Evolutionary conservation across 1,284 basidiomycete genomes (phyloP).

Genomic region (Cutaneotrichosporon sp.): DNA sequence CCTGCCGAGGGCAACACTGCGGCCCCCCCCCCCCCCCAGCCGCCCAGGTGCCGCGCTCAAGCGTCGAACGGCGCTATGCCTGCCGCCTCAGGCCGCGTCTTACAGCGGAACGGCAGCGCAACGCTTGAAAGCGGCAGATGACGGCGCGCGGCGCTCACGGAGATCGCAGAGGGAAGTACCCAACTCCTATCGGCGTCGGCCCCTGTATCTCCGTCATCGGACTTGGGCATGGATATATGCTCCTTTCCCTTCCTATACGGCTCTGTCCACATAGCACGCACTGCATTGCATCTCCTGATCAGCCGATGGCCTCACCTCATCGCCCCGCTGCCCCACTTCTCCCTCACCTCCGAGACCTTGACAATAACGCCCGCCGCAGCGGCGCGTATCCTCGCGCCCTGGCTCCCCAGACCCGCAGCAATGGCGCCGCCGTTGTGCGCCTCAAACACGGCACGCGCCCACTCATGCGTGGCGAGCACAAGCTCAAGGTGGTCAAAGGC

Average conservation of each 20-base stretch:
- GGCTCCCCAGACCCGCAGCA: conserved; percentile 64
- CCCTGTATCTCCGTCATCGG: not conserved
- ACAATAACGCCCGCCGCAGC: conserved; percentile 77
- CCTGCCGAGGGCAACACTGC: too few species aligned
- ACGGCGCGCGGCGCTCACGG: not conserved
- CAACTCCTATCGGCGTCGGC: not conserved
- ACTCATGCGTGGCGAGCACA: conserved; percentile 73
- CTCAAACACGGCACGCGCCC: conserved; percentile 72
- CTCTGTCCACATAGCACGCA: too few species aligned
- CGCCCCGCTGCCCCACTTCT: conserved; percentile 62
- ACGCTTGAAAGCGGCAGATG: not conserved
- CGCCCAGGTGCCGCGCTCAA: not conserved
- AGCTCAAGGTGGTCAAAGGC: conserved; percentile 72
- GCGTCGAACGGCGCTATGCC: not conserved
- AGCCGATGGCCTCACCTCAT: not conserved
- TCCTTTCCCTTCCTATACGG: too few species aligned
- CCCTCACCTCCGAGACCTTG: conserved; percentile 73
- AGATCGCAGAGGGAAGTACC: not conserved
- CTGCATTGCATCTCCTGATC: not conserved
- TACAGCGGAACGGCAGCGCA: too few species aligned
- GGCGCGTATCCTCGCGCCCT: conserved; percentile 59
- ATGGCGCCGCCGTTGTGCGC: conserved; percentile 66
- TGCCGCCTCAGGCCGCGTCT: not conserved
- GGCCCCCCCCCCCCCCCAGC: too few species aligned
- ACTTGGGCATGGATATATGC: too few species aligned